Conservation (phyloP, 768 basidiomycete species). For the Pulveroboletus sp. region DNA sequence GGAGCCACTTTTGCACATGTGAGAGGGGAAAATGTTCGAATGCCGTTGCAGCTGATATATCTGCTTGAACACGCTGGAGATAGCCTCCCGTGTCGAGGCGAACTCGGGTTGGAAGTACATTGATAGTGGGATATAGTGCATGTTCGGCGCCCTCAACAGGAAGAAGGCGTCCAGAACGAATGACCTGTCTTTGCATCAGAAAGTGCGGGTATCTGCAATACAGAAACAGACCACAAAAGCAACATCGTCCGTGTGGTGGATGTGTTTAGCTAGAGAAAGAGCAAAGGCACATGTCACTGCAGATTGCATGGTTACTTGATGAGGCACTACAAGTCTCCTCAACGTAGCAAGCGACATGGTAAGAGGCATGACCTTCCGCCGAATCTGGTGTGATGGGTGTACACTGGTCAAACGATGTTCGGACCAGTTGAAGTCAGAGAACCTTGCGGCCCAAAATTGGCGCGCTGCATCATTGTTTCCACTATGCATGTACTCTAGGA, state of each 20-base stretch:
- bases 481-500: slow-evolving; percentile 24
- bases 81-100: slow-evolving; percentile 11
- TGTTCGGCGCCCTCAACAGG: slow-evolving; percentile 23
- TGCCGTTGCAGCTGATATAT: slow-evolving; percentile 25
- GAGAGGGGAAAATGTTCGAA: slow-evolving; percentile 32
- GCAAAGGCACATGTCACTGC: slow-evolving; percentile 28
- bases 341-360: slow-evolving; percentile 18
- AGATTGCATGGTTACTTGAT: slow-evolving; percentile 33
- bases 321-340: slow-evolving; percentile 16
- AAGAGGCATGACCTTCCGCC: slow-evolving; percentile 11
- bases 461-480: slow-evolving; percentile 12
- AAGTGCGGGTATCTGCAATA: not conserved
- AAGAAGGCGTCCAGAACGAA: slow-evolving; percentile 30
- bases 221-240: slow-evolving; percentile 31
- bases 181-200: slow-evolving; percentile 21
- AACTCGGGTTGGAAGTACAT: slow-evolving; percentile 29
- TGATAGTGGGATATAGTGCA: slow-evolving; percentile 26
- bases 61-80: slow-evolving; percentile 23
- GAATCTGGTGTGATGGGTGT: slow-evolving; percentile 6
- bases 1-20: slow-evolving; percentile 30
- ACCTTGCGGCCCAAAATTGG: slow-evolving; percentile 24
- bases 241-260: slow-evolving; percentile 26
- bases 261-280: slow-evolving; percentile 20
- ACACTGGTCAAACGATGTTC: slow-evolving; percentile 2
- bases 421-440: slow-evolving; percentile 21